Conservation (phyloP, 495 filamentous ascomycete genomes). For the Pseudomonodictys pantanalensis region DNA sequence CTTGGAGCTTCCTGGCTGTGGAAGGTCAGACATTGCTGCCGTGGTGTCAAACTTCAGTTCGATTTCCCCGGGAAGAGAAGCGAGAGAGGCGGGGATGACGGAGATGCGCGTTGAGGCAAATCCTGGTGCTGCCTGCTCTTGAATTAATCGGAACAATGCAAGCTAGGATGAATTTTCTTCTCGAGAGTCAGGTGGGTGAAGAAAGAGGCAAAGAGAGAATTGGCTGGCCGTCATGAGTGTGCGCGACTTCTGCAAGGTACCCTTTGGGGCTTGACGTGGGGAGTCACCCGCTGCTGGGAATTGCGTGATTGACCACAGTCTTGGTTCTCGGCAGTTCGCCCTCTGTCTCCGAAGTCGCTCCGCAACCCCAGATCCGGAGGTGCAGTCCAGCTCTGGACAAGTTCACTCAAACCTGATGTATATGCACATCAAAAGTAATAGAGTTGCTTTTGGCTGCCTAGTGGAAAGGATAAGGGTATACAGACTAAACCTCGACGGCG, state of each 20-base stretch:
- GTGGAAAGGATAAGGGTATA: conserved; percentile 8
- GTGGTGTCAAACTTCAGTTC: neutral
- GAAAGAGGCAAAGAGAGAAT: conserved; percentile 1
- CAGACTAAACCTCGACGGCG: conserved; percentile 14
- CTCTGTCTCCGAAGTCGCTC: conserved; percentile 7
- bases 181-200: neutral
- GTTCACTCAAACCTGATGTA: too few relatives aligned
- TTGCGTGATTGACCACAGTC: conserved; percentile 25
- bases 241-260: conserved; percentile 21
- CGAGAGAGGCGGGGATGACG: neutral
- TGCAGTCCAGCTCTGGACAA: too few relatives aligned
- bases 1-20: conserved; percentile 26
- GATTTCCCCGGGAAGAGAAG: neutral
- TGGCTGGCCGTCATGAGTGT: conserved; percentile 2
- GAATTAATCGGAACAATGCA: conserved; percentile 2
- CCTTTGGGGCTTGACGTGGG: neutral
- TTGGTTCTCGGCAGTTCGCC: too few relatives aligned
- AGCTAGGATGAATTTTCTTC: neutral
- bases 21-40: conserved; percentile 16
- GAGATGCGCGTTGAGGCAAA: conserved; percentile 24
- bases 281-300: conserved; percentile 31
- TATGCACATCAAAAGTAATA: neutral
- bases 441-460: conserved; percentile 5
- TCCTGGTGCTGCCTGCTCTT: conserved; percentile 9
- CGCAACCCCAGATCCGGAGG: neutral